Conservation (phyloP, 306 rosid genomes). For the Adenanthera pavonina region DNA sequence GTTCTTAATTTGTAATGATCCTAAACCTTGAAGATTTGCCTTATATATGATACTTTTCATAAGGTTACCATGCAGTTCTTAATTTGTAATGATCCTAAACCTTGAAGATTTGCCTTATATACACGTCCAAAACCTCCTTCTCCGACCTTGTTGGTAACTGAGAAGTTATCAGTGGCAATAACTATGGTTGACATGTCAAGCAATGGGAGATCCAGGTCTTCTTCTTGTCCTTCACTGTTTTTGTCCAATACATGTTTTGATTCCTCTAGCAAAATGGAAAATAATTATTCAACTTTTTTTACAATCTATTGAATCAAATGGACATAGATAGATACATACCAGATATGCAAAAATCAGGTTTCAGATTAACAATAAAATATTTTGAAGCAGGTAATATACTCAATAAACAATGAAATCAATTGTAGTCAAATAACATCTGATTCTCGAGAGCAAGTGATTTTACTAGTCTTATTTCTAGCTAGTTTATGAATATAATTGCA, state of each 20-base stretch:
- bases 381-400: too few relatives aligned
- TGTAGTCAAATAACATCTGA: background rate
- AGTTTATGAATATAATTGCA: background rate
- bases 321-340: background rate
- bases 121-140: conserved; percentile 47
- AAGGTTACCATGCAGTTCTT: background rate
- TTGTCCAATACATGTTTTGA: background rate
- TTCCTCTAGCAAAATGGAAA: background rate
- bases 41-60: conserved; percentile 19
- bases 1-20: background rate
- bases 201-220: conserved; percentile 42
- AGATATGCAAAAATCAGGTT: background rate
- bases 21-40: conserved; percentile 8
- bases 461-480: background rate
- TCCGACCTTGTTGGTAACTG: conserved; percentile 31
- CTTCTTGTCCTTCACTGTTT: conserved; percentile 22
- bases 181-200: conserved; percentile 28
- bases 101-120: conserved; percentile 30
- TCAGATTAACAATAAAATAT: background rate
- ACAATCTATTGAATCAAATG: background rate
- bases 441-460: background rate
- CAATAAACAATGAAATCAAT: too few relatives aligned
- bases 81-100: background rate
- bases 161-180: conserved; percentile 40
- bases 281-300: background rate